phyloP scores from a whole-genome alignment of 1,284 basidiomycete species.

The Inonotus hispidus region DNA sequence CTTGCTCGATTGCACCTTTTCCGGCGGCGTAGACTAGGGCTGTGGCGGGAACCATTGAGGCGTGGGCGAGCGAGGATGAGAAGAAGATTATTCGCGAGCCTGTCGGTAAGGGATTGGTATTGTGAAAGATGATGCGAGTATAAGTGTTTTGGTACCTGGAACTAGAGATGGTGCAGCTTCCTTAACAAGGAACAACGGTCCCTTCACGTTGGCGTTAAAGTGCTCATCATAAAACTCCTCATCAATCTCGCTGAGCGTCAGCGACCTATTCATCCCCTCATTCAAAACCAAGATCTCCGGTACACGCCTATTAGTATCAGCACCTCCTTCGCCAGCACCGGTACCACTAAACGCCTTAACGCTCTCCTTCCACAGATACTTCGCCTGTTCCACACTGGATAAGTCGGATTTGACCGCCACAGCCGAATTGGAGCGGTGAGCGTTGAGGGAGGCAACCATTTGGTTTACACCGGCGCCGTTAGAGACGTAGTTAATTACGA shows the following conservation, averaged over 20 bases:
- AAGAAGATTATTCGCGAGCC: slow-evolving; percentile 53
- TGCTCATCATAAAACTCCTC: slow-evolving; percentile 45
- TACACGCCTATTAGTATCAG: slow-evolving; percentile 33
- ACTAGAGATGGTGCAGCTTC: slow-evolving; percentile 38
- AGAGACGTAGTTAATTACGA: slow-evolving; percentile 50
- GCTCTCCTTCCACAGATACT: slow-evolving; percentile 34
- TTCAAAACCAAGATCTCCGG: slow-evolving; percentile 55
- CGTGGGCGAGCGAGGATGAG: slow-evolving; percentile 43
- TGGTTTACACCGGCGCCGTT: slow-evolving; percentile 38
- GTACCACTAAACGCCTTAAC: slow-evolving; percentile 34
- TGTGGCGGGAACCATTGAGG: slow-evolving; percentile 40
- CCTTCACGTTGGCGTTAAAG: slow-evolving; percentile 51
- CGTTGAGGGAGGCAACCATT: slow-evolving; percentile 40
- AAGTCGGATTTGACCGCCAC: slow-evolving; percentile 49
- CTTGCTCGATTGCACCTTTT: slow-evolving; percentile 55
- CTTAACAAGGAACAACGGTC: slow-evolving; percentile 50
- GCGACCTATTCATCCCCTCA: slow-evolving; percentile 47
- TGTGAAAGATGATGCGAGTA: background rate
- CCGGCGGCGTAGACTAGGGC: slow-evolving; percentile 46
- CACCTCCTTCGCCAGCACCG: background rate
- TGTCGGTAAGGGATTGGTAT: slow-evolving; percentile 15
- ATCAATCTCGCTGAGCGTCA: slow-evolving; percentile 39
- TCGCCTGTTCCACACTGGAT: slow-evolving; percentile 22
- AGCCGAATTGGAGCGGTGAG: slow-evolving; percentile 40
- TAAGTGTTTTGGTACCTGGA: slow-evolving; percentile 30